Evolutionary conservation across 257 asterid species (phyloP).

Genomic region (Lavandula angustifolia): DNA sequence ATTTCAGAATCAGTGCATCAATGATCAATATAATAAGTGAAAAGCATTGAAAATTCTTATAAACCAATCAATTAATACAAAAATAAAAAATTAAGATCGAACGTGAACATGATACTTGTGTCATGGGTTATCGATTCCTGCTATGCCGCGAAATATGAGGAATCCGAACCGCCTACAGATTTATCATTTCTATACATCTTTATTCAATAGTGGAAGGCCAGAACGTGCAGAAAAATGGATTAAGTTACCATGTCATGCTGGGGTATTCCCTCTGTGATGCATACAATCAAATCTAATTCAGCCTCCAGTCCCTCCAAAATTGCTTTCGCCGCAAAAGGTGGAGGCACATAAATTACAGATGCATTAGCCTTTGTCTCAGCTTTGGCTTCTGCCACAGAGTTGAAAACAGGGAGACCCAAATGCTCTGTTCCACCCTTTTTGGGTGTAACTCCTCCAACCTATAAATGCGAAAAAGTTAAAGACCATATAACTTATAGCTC

Average conservation of each 20-base stretch:
- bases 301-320: slow-evolving; percentile 89
- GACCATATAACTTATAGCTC: slow-evolving; percentile 3
- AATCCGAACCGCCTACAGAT: neutral
- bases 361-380: slow-evolving; percentile 93
- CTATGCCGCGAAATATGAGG: neutral
- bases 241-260: slow-evolving; percentile 91
- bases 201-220: neutral
- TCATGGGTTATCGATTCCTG: slow-evolving; percentile 9
- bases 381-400: slow-evolving; percentile 88
- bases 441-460: slow-evolving; percentile 99
- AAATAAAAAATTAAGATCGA: neutral
- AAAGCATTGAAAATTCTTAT: neutral
- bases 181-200: neutral
- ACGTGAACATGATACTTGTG: neutral
- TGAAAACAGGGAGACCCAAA: slow-evolving; percentile 92
- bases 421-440: slow-evolving; percentile 96
- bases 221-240: slow-evolving; percentile 14
- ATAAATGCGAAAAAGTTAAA: neutral
- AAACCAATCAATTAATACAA: neutral
- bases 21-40: neutral
- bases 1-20: neutral
- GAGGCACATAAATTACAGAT: slow-evolving; percentile 91
- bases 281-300: slow-evolving; percentile 86
- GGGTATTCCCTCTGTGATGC: slow-evolving; percentile 94
- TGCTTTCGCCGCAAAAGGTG: slow-evolving; percentile 92